These are phyloP conservation scores for Spirogloea muscicola DNA, from an alignment of 139 green algal genomes.

Conservation along the genomic window DNA sequence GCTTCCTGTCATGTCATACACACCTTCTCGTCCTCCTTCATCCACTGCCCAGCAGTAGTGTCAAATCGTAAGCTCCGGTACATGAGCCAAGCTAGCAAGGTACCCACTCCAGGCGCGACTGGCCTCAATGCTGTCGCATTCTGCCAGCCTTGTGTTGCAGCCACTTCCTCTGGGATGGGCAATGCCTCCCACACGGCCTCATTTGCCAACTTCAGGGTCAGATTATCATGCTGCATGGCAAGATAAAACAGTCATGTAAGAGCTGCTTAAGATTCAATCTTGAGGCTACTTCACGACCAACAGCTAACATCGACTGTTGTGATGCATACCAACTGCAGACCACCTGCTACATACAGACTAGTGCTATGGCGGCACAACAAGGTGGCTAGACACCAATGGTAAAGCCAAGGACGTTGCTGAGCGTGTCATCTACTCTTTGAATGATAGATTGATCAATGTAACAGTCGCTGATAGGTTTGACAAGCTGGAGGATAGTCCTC, in stretches of 20 bases:
- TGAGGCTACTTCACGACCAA: too few relatives aligned
- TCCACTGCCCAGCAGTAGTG: constrained; percentile 11
- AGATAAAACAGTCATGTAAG: neutral
- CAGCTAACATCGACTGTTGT: too few relatives aligned
- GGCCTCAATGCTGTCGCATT: neutral
- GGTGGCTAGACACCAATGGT: neutral
- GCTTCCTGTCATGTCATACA: too few relatives aligned
- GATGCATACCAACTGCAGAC: too few relatives aligned
- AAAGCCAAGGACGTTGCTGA: neutral
- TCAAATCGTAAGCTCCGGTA: too few relatives aligned
- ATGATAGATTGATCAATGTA: neutral
- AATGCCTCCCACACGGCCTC: neutral
- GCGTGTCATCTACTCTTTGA: neutral
- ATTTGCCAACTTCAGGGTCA: neutral
- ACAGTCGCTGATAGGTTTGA: neutral
- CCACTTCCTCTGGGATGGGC: neutral
- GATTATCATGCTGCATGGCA: neutral
- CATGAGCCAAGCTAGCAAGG: constrained; percentile 1
- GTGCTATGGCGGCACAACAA: neutral
- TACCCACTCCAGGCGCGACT: constrained; percentile 5
- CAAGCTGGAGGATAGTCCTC: neutral
- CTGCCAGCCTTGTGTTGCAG: neutral
- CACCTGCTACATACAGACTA: neutral
- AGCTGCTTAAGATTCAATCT: too few relatives aligned
- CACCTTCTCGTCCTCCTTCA: neutral